Conservation (phyloP, 345 rosid genomes). For the Salix purpurea region DNA sequence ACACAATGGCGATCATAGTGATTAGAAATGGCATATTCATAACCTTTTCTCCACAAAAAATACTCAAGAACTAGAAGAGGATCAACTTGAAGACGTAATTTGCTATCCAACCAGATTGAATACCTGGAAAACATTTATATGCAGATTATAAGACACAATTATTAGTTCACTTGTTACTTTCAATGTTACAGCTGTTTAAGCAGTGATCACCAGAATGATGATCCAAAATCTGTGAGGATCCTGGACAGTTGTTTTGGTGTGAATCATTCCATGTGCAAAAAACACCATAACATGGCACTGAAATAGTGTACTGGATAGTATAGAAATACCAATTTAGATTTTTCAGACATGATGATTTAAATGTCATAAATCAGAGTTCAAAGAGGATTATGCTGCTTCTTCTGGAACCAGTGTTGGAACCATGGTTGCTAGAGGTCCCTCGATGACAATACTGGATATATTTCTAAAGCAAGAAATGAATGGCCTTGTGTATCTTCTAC, state of each 20-base stretch:
- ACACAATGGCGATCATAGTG: conserved; percentile 93
- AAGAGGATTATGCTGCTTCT: not conserved
- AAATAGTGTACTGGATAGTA: not conserved
- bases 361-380: not conserved
- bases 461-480: not conserved
- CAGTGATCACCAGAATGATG: not conserved
- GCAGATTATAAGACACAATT: conserved; percentile 8
- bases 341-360: not conserved
- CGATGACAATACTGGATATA: not conserved
- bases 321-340: not conserved
- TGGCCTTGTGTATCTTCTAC: not conserved
- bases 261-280: not conserved
- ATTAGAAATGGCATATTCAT: conserved; percentile 89
- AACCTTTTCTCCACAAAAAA: conserved; percentile 91
- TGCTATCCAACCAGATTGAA: conserved; percentile 99
- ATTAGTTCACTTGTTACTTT: not conserved
- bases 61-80: conserved; percentile 81
- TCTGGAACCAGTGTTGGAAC: not conserved
- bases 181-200: not conserved
- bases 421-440: not conserved
- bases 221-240: not conserved
- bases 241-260: not conserved
- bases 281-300: not conserved
- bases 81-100: conserved; percentile 82
- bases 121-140: conserved; percentile 45